A percentile compares a stretch with the other conserved stretches of the same genome.
Conservation (phyloP, 2,329 filamentous ascomycete genomes). For the Plenodomus tracheiphilus region DNA sequence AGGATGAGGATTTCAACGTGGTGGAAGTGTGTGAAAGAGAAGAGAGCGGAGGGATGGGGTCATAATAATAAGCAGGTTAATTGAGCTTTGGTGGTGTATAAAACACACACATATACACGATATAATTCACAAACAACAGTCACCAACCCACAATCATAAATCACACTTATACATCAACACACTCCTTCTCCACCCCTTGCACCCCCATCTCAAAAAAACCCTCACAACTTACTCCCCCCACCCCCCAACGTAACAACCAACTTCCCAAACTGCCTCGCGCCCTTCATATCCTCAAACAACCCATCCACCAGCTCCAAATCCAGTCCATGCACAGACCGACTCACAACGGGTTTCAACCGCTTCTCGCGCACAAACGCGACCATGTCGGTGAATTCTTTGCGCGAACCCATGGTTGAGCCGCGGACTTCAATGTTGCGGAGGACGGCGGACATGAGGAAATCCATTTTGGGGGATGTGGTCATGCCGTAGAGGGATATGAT, state of each 20-base stretch:
- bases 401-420: constrained; percentile 89
- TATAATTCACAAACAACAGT: no score
- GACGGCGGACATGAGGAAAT: constrained; percentile 81
- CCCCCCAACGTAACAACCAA: constrained; percentile 65
- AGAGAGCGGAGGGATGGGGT: no score
- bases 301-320: constrained; percentile 76
- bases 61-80: no score
- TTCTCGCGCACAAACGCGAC: constrained; percentile 75
- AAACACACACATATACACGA: no score
- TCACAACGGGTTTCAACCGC: constrained; percentile 76
- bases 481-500: constrained; percentile 89
- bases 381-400: constrained; percentile 90
- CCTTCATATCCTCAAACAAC: constrained; percentile 86
- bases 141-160: no score
- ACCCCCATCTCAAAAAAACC: not conserved
- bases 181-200: no score
- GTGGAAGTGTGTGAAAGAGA: no score
- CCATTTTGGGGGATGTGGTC: constrained; percentile 84
- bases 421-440: constrained; percentile 85
- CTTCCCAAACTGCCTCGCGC: constrained; percentile 87
- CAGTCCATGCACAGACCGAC: constrained; percentile 71
- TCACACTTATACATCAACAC: no score
- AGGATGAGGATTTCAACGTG: no score
- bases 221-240: constrained; percentile 38
- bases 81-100: no score